Percentiles rank a stretch among this genome's conserved stretches.
Evolutionary conservation across 257 asterid species (phyloP).

Genomic region (Plantago ovata): DNA sequence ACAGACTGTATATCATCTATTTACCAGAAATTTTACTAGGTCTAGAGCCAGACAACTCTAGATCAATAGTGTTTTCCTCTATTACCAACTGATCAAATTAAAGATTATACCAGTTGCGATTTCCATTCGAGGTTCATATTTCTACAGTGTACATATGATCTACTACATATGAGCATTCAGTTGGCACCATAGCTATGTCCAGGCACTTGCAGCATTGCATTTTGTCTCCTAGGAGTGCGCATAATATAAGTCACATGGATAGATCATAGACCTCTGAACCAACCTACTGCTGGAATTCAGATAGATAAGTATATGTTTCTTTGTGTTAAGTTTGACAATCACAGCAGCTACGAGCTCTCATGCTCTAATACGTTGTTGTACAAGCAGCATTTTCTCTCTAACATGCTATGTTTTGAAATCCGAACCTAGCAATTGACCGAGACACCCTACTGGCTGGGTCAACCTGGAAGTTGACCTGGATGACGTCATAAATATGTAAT

Average conservation of each 20-base stretch:
- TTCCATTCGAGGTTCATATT: conserved; percentile 11
- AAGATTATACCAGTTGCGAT: conserved; percentile 10
- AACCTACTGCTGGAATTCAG: too few relatives aligned
- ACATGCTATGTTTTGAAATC: too few relatives aligned
- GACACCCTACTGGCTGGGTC: too few relatives aligned
- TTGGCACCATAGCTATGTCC: background rate
- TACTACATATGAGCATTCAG: background rate
- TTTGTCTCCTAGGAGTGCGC: too few relatives aligned
- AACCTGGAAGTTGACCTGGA: too few relatives aligned
- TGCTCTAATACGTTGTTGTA: too few relatives aligned
- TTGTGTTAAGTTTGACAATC: background rate
- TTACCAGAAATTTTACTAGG: conserved; percentile 1
- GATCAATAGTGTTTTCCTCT: conserved; percentile 15
- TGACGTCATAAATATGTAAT: too few relatives aligned
- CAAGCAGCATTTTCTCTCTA: too few relatives aligned
- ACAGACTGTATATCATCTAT: conserved; percentile 10
- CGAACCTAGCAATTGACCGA: too few relatives aligned
- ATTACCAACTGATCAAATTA: conserved; percentile 10
- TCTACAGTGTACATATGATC: background rate
- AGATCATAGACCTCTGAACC: too few relatives aligned
- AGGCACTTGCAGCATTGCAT: too few relatives aligned
- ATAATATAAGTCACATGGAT: too few relatives aligned
- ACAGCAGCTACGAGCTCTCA: background rate
- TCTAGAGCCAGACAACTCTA: conserved; percentile 13
- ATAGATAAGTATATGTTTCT: background rate